Conservation (phyloP, 352 stramenopile species). For the Globisporangium rhizosaccharum region DNA sequence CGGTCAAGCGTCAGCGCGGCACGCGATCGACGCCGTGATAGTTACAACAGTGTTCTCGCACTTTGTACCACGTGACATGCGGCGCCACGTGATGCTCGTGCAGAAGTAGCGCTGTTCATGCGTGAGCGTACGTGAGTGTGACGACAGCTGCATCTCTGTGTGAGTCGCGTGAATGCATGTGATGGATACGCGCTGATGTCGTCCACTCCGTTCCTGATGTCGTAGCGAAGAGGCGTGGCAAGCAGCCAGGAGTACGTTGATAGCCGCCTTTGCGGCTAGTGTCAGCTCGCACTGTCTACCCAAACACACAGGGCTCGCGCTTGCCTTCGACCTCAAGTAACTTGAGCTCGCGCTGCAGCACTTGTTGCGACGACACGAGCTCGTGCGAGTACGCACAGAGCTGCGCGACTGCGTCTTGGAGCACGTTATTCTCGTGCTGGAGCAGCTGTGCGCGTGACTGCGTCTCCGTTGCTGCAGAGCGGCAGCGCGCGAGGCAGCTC, state of each 20-base stretch:
- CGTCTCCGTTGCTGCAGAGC: slow-evolving; percentile 25
- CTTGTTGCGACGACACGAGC: slow-evolving; percentile 36
- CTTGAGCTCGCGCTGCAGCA: slow-evolving; percentile 41
- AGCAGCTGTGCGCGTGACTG: slow-evolving; percentile 28
- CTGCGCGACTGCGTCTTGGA: slow-evolving; percentile 43
- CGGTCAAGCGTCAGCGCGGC: no score
- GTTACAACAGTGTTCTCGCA: no score
- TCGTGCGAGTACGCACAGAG: slow-evolving; percentile 49
- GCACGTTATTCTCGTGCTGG: slow-evolving; percentile 42
- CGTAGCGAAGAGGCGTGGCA: no score
- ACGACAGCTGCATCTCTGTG: background rate
- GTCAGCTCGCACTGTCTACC: slow-evolving; percentile 7
- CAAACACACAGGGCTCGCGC: slow-evolving; percentile 34
- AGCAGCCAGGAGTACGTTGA: background rate
- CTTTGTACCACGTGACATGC: no score
- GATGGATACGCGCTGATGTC: background rate
- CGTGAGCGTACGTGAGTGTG: background rate
- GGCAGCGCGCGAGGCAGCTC: slow-evolving; percentile 38
- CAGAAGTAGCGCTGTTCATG: background rate
- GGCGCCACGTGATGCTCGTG: no score
- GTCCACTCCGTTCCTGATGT: background rate
- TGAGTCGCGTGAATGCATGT: background rate
- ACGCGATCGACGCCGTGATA: no score
- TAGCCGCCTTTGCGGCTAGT: background rate
- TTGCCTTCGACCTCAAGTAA: slow-evolving; percentile 40